A percentile compares a stretch with the other conserved stretches of the same genome.
Conservation (phyloP, 768 basidiomycete genomes). For the Trametes cinnabarina region DNA sequence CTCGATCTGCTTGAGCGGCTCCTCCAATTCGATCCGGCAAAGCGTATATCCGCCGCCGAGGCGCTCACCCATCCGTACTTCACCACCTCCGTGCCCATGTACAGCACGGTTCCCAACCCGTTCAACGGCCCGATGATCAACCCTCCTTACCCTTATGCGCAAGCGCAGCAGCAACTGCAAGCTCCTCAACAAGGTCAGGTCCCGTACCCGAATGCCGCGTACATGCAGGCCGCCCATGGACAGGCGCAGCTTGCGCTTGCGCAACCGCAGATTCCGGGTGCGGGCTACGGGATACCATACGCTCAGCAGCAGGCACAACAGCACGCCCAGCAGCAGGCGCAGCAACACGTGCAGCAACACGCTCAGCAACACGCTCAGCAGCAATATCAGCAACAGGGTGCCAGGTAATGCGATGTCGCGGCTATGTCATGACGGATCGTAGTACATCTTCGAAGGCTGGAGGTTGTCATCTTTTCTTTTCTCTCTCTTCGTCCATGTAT, state of each 20-base stretch:
- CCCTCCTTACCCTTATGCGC: constrained; percentile 39
- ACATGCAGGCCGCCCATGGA: constrained; percentile 12
- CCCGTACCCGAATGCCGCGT: constrained; percentile 20
- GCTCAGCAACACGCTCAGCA: neutral
- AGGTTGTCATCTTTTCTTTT: neutral
- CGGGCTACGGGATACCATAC: constrained; percentile 15
- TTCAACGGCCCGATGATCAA: constrained; percentile 56
- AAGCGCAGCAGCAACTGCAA: constrained; percentile 49
- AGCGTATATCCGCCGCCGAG: constrained; percentile 87
- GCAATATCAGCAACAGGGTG: constrained; percentile 3
- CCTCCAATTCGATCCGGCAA: constrained; percentile 92
- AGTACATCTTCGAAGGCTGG: neutral
- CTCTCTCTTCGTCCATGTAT: neutral
- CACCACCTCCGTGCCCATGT: constrained; percentile 47
- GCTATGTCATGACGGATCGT: neutral
- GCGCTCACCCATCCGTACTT: constrained; percentile 94
- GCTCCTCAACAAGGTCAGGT: constrained; percentile 35
- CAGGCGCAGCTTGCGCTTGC: constrained; percentile 13
- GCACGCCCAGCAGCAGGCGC: constrained; percentile 6
- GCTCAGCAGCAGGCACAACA: constrained; percentile 8
- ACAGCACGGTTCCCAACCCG: constrained; percentile 59
- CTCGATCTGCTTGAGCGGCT: constrained; percentile 92
- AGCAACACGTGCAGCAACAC: neutral
- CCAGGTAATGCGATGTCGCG: neutral
- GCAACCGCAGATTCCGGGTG: constrained; percentile 17